A percentile compares a stretch with the other conserved stretches of the same genome.
These are phyloP conservation scores for Nothopassalora personata DNA, from an alignment of 2,329 filamentous ascomycete genomes.

Conservation along the genomic window DNA sequence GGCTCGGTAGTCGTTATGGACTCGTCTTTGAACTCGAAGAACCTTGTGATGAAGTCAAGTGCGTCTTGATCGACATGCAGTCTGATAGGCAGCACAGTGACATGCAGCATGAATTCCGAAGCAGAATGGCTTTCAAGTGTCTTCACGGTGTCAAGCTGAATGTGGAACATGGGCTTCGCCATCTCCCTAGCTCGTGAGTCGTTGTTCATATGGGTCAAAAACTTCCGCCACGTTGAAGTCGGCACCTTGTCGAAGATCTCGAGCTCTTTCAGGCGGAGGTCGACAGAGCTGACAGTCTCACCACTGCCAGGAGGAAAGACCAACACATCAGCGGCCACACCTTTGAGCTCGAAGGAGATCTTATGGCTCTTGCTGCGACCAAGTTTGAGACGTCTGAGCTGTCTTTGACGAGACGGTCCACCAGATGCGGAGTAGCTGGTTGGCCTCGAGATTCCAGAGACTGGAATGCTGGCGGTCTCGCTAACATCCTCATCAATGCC, in stretches of 20 bases:
- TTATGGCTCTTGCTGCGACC: constrained; percentile 87
- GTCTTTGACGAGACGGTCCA: constrained; percentile 19
- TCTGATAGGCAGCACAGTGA: constrained; percentile 73
- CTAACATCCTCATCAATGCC: constrained; percentile 79
- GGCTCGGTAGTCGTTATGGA: constrained; percentile 46
- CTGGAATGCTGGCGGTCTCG: constrained; percentile 84
- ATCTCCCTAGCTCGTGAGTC: constrained; percentile 73
- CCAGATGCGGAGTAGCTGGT: constrained; percentile 40
- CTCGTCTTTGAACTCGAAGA: constrained; percentile 96
- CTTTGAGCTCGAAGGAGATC: constrained; percentile 87
- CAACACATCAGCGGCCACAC: constrained; percentile 75
- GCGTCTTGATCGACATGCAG: constrained; percentile 97
- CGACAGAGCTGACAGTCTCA: constrained; percentile 82
- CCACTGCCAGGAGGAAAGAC: constrained; percentile 69
- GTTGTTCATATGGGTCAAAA: constrained; percentile 87
- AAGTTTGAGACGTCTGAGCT: constrained; percentile 56
- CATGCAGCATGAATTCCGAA: constrained; percentile 70
- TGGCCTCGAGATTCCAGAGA: constrained; percentile 58
- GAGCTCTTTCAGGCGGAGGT: constrained; percentile 74
- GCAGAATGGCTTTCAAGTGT: constrained; percentile 79
- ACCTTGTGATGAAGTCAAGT: constrained; percentile 91
- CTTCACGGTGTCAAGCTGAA: constrained; percentile 82
- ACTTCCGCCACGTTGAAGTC: constrained; percentile 97
- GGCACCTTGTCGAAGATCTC: constrained; percentile 93
- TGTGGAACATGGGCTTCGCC: constrained; percentile 80